Conservation (phyloP, 2,329 filamentous ascomycete species). For the Ophiostoma ips region DNA sequence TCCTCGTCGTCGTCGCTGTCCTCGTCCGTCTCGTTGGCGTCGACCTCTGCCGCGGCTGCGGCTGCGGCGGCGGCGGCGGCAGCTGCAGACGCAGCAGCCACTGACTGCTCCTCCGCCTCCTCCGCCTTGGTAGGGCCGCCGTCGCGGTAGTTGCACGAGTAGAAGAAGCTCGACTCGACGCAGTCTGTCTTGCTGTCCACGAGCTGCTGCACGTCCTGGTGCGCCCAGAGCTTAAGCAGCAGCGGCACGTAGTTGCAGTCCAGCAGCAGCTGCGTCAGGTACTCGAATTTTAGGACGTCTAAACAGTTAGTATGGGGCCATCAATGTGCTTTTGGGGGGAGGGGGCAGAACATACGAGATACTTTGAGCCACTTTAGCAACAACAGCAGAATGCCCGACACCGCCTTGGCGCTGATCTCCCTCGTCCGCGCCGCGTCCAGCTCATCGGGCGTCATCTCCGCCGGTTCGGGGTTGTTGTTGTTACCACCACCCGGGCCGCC, state of each 20-base stretch:
- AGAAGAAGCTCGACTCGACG: constrained; percentile 74
- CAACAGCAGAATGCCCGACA: constrained; percentile 78
- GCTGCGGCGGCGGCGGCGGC: not conserved
- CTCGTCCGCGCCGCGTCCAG: constrained; percentile 67
- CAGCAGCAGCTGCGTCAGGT: constrained; percentile 79
- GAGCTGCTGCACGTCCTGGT: constrained; percentile 84
- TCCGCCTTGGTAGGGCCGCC: constrained; percentile 13
- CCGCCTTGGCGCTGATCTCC: constrained; percentile 81
- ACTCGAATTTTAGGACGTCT: constrained; percentile 95
- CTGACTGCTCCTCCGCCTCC: constrained; percentile 15
- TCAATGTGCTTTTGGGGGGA: no score
- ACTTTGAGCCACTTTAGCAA: constrained; percentile 92
- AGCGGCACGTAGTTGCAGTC: constrained; percentile 93
- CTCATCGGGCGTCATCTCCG: constrained; percentile 52
- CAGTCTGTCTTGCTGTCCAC: constrained; percentile 77
- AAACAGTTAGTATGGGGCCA: not conserved
- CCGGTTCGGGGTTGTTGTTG: constrained; percentile 18
- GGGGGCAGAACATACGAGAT: constrained; percentile 68
- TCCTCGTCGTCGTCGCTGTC: constrained; percentile 64
- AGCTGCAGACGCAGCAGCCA: no score
- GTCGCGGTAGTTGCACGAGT: constrained; percentile 63
- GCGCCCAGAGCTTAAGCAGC: constrained; percentile 82
- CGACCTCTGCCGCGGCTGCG: constrained; percentile 13
- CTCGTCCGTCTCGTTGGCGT: constrained; percentile 35
- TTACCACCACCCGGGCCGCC: constrained; percentile 15